Evolutionary conservation across 441 rosid genomes (phyloP), one percentile per base, ranked within the genome.

Genomic region (Erodium trifolium): DNA sequence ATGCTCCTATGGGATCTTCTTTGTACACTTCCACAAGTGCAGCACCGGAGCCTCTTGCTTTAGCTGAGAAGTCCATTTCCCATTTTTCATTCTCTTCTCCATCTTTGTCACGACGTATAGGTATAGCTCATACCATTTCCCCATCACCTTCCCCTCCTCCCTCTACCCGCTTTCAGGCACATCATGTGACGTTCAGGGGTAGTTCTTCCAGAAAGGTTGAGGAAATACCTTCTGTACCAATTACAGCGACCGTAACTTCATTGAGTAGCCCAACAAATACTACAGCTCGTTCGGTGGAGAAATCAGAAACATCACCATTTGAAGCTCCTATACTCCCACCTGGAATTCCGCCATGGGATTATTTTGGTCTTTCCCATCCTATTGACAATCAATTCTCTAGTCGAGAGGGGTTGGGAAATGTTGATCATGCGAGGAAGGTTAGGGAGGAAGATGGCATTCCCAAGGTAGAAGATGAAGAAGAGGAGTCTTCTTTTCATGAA

Each of bases 301-400:
- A 14, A 14, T 55, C 19, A 6, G 19, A 55, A 70, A 17, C 75
- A 34, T 78, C 83, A 18, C 75, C 62, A 55, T 17, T 76, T 67
- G 90, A 83, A 68, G 84, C 73, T 73, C 85, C 96, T 66, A 66
- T 82, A 16, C 62, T 74, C 53, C 86, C 87, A 4, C 64, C 91
- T 35, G 89, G 76, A 75, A 78, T 87, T 66, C 86, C 88, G 12
- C 87, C 78, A 5, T 94, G 99, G 99, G 99, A 94, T 84, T 94
- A 76, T 75, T 92, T 94, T 80, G 89, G 82, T 63, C 88, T 82
- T 73, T 78, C 67, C 77, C 92, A 86, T 77, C 90, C 98, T 5
- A 78, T 82, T 23, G 94, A 90, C 71, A 66, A 75, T 72, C 85
- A 83, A 47, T 82, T 86, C 70, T 81, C 93, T 53, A 75, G 78